These are phyloP conservation scores for Thelonectria rubi DNA, from an alignment of 2,329 filamentous ascomycete genomes.

Conservation along the genomic window DNA sequence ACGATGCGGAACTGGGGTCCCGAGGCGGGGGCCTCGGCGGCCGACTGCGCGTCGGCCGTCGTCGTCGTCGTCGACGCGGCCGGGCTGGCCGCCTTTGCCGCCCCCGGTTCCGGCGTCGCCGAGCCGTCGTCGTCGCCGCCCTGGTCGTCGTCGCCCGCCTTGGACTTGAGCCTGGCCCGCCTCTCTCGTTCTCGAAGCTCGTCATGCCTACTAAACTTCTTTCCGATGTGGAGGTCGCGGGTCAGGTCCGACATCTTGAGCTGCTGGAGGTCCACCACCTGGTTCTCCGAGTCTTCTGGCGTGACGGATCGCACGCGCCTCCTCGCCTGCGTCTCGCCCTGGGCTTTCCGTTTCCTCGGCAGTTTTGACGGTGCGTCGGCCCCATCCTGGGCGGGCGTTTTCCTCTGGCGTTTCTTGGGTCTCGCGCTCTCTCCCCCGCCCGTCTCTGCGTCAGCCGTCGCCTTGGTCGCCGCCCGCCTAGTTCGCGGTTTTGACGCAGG, in stretches of 20 bases:
- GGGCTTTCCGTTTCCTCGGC: slow-evolving; percentile 43
- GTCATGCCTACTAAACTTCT: slow-evolving; percentile 77
- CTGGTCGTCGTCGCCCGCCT: slow-evolving; percentile 38
- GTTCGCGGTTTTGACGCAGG: slow-evolving; percentile 31
- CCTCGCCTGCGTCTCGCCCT: slow-evolving; percentile 39
- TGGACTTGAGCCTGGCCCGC: slow-evolving; percentile 48
- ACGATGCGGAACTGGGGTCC: slow-evolving; percentile 70
- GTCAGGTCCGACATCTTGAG: slow-evolving; percentile 79
- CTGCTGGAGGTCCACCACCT: slow-evolving; percentile 70
- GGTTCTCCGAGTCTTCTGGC: slow-evolving; percentile 70
- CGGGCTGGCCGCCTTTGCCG: slow-evolving; percentile 37
- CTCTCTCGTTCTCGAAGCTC: slow-evolving; percentile 75
- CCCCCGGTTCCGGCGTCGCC: slow-evolving; percentile 32
- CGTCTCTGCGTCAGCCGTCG: slow-evolving; percentile 23
- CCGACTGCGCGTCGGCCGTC: slow-evolving; percentile 11
- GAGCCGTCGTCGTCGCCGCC: slow-evolving; percentile 25
- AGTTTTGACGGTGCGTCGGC: slow-evolving; percentile 31
- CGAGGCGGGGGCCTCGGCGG: slow-evolving; percentile 39
- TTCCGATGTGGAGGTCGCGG: slow-evolving; percentile 74
- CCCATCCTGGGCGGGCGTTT: slow-evolving; percentile 37
- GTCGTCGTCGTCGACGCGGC: slow-evolving; percentile 31
- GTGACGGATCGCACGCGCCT: slow-evolving; percentile 60
- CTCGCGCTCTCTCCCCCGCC: slow-evolving; percentile 33
- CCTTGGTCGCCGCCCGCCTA: slow-evolving; percentile 29
- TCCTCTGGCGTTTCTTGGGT: slow-evolving; percentile 47